phyloP scores from a whole-genome alignment of 306 rosid species.

The Purshia tridentata region DNA sequence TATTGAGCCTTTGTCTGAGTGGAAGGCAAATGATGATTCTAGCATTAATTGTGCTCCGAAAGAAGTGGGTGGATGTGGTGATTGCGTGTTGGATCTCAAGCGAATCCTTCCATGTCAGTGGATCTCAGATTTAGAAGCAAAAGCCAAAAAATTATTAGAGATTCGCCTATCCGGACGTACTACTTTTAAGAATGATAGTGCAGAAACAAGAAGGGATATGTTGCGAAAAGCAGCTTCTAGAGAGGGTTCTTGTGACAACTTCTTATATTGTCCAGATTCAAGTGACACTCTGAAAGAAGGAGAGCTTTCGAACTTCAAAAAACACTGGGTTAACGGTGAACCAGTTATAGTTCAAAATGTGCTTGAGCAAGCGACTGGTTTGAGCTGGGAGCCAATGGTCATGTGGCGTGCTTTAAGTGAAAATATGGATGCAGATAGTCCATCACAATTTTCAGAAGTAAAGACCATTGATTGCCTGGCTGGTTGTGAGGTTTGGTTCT shows the following conservation, averaged over 20 bases:
- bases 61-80: constrained; percentile 67
- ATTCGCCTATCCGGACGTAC: constrained; percentile 15
- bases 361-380: constrained; percentile 61
- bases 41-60: constrained; percentile 60
- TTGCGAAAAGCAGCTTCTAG: constrained; percentile 52
- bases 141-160: constrained; percentile 38
- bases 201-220: constrained; percentile 25
- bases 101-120: constrained; percentile 61
- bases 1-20: constrained; percentile 31
- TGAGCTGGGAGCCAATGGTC: constrained; percentile 97
- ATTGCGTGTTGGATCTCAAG: constrained; percentile 54
- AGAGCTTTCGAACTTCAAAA: constrained; percentile 44
- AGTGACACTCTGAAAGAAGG: constrained; percentile 32
- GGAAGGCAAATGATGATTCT: constrained; percentile 53
- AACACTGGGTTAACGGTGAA: constrained; percentile 69
- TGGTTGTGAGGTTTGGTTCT: constrained; percentile 69
- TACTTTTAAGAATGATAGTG: constrained; percentile 29
- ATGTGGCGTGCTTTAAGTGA: constrained; percentile 84
- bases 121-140: constrained; percentile 54
- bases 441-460: constrained; percentile 60
- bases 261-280: constrained; percentile 51
- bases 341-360: constrained; percentile 71
- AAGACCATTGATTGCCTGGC: constrained; percentile 89
- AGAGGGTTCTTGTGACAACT: constrained; percentile 43
- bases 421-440: constrained; percentile 40